Conservation (phyloP, 352 stramenopile species). For the Phytophthora vignae region DNA sequence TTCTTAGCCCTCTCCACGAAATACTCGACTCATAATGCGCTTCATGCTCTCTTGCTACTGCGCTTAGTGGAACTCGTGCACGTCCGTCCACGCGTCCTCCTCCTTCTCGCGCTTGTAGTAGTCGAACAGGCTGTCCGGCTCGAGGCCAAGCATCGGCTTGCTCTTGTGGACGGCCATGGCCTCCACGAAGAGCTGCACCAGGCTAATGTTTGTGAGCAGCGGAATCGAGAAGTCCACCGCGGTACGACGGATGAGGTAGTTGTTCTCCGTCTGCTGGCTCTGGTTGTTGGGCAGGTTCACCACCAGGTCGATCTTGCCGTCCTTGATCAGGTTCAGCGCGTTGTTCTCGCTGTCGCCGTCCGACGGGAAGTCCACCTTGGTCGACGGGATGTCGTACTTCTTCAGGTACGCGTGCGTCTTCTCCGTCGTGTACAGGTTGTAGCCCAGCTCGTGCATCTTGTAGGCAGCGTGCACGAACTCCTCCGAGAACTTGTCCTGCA, state of each 20-base stretch:
- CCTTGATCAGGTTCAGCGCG: constrained; percentile 92
- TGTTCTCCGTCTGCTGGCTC: constrained; percentile 91
- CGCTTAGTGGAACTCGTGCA: constrained; percentile 96
- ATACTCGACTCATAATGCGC: constrained; percentile 35
- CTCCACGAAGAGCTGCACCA: constrained; percentile 94
- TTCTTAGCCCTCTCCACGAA: constrained; percentile 26
- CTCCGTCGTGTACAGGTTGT: constrained; percentile 95
- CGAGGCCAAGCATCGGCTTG: constrained; percentile 92
- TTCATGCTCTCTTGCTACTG: constrained; percentile 19
- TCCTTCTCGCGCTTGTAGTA: constrained; percentile 96
- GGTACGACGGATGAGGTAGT: constrained; percentile 94
- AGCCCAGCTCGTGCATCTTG: constrained; percentile 96
- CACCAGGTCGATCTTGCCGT: constrained; percentile 95
- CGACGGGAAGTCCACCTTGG: constrained; percentile 83
- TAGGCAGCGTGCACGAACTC: constrained; percentile 96
- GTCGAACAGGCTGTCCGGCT: constrained; percentile 97
- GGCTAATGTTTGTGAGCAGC: constrained; percentile 92
- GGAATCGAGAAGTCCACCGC: constrained; percentile 94
- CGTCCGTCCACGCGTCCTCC: constrained; percentile 94
- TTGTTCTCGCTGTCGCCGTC: constrained; percentile 76
- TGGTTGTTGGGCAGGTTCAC: constrained; percentile 93
- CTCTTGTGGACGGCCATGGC: constrained; percentile 94
- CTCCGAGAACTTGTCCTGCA: constrained; percentile 95
- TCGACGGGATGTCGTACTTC: constrained; percentile 90
- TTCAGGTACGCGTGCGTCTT: constrained; percentile 91